Conservation (phyloP, 108 stramenopile species). For the Conticribra weissflogii region DNA sequence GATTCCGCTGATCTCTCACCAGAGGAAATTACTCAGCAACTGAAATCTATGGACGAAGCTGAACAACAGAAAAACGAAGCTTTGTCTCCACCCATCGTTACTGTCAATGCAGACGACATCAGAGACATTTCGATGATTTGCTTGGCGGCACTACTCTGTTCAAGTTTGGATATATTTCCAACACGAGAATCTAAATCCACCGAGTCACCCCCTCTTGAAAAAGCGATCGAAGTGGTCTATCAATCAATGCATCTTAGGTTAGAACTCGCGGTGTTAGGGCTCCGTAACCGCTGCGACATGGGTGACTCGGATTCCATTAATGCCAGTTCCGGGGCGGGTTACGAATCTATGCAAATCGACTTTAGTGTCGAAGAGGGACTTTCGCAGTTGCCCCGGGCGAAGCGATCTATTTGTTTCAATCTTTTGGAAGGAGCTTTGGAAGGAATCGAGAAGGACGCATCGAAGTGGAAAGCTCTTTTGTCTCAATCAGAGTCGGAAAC, state of each 20-base stretch:
- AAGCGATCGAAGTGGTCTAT: slow-evolving; percentile 34
- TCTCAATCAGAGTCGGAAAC: slow-evolving; percentile 8
- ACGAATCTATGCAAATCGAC: slow-evolving; percentile 25
- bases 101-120: slow-evolving; percentile 38
- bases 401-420: slow-evolving; percentile 73
- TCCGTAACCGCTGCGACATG: slow-evolving; percentile 61
- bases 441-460: slow-evolving; percentile 38
- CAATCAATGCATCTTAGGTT: slow-evolving; percentile 53
- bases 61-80: not conserved
- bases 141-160: slow-evolving; percentile 42
- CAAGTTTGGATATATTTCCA: slow-evolving; percentile 39
- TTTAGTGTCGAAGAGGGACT: slow-evolving; percentile 57
- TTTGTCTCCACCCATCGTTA: not conserved
- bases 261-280: slow-evolving; percentile 48
- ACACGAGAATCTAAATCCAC: slow-evolving; percentile 31
- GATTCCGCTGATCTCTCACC: slow-evolving; percentile 29
- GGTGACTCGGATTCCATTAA: slow-evolving; percentile 29
- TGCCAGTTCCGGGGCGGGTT: slow-evolving; percentile 40
- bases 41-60: slow-evolving; percentile 24
- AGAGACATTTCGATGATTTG: slow-evolving; percentile 63
- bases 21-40: slow-evolving; percentile 27
- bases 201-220: slow-evolving; percentile 11
- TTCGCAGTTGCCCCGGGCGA: slow-evolving; percentile 65
- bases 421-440: slow-evolving; percentile 56
- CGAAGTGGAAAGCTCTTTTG: slow-evolving; percentile 16